These are phyloP conservation scores for Rubroboletus pulcherrimus DNA, from an alignment of 768 basidiomycete genomes.

Conservation along the genomic window DNA sequence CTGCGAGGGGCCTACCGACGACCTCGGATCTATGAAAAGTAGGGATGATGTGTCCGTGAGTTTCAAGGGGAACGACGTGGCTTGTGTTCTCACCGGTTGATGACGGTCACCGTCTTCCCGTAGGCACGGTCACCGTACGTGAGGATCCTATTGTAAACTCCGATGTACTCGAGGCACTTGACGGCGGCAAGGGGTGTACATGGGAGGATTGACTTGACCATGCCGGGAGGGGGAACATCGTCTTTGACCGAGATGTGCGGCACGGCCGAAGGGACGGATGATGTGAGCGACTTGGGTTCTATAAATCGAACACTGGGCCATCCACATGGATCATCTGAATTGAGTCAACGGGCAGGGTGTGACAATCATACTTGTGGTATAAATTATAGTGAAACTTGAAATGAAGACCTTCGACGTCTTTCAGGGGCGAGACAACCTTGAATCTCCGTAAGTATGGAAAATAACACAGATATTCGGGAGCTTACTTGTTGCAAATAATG, in stretches of 20 bases:
- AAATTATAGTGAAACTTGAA: slow-evolving; percentile 94
- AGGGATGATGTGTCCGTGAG: not conserved
- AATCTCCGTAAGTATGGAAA: not conserved
- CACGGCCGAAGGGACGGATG: slow-evolving; percentile 37
- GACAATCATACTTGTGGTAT: slow-evolving; percentile 77
- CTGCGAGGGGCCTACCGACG: slow-evolving; percentile 94
- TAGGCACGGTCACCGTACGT: slow-evolving; percentile 94
- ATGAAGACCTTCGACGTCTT: slow-evolving; percentile 97
- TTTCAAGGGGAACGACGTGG: not conserved
- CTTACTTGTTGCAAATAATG: slow-evolving; percentile 92
- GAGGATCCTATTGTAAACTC: slow-evolving; percentile 90
- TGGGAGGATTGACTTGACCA: slow-evolving; percentile 94
- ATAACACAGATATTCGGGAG: not conserved
- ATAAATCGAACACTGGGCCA: slow-evolving; percentile 83
- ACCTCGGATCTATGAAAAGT: slow-evolving; percentile 76
- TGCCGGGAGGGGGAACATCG: slow-evolving; percentile 74
- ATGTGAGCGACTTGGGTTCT: slow-evolving; percentile 65
- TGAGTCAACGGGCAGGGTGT: not conserved
- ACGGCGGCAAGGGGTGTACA: slow-evolving; percentile 97
- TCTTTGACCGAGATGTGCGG: slow-evolving; percentile 34
- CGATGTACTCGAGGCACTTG: slow-evolving; percentile 85
- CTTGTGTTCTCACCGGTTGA: slow-evolving; percentile 67
- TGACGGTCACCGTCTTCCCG: slow-evolving; percentile 88
- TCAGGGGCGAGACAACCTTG: slow-evolving; percentile 89
- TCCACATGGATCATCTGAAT: not conserved